Evolutionary conservation across 139 green algal species (phyloP).

Genomic region (Chlamydomonas sp.): DNA sequence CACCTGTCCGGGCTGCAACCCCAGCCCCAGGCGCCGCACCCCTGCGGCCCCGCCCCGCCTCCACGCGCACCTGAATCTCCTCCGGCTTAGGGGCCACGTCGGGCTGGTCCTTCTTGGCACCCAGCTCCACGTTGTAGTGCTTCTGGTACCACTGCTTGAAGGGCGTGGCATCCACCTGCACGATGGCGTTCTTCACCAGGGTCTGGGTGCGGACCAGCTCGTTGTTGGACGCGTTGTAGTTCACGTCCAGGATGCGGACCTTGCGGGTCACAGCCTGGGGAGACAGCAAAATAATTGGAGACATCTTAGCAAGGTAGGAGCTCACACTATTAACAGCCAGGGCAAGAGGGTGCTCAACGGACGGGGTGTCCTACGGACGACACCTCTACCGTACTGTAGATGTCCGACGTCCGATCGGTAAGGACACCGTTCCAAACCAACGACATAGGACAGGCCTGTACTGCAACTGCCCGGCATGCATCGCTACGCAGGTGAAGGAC

Average conservation of each 20-base stretch:
- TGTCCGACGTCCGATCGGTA: too few relatives aligned
- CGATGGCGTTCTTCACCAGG: slow-evolving; percentile 97
- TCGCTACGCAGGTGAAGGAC: too few relatives aligned
- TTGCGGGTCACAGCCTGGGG: slow-evolving; percentile 90
- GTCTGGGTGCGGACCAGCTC: slow-evolving; percentile 99
- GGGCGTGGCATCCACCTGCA: slow-evolving; percentile 94
- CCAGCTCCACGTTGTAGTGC: slow-evolving; percentile 97
- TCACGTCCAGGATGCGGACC: slow-evolving; percentile 95
- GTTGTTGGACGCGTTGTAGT: slow-evolving; percentile 99
- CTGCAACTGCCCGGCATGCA: too few relatives aligned
- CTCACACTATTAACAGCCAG: too few relatives aligned
- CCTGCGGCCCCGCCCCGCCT: neutral
- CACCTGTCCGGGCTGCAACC: too few relatives aligned
- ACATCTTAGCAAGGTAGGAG: neutral
- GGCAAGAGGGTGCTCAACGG: too few relatives aligned
- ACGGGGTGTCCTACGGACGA: too few relatives aligned
- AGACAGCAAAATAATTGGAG: neutral
- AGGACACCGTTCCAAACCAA: too few relatives aligned
- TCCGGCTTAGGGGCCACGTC: slow-evolving; percentile 51
- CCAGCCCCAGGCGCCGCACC: neutral
- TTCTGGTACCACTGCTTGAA: slow-evolving; percentile 96
- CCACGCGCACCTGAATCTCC: slow-evolving; percentile 54
- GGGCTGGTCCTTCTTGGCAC: slow-evolving; percentile 75
- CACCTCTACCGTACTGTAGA: too few relatives aligned
- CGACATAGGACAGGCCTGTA: too few relatives aligned